These are phyloP conservation scores for Erodium maritimum DNA, from an alignment of 345 rosid species.

Conservation along the genomic window DNA sequence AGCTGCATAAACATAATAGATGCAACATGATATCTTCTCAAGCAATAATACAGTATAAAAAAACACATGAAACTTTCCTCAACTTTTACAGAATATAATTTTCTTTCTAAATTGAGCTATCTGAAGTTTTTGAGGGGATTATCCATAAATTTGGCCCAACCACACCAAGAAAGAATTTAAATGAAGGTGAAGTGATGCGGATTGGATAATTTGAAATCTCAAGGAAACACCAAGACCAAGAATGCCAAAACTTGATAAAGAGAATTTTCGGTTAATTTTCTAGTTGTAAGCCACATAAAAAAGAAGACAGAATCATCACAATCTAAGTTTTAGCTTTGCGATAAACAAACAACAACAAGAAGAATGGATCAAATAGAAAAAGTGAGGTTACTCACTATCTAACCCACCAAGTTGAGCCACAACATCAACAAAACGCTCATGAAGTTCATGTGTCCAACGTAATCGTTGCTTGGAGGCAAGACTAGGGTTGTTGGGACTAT, in stretches of 20 bases:
- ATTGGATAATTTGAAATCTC: not conserved
- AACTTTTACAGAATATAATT: not conserved
- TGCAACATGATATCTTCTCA: not conserved
- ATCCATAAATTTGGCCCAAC: not conserved
- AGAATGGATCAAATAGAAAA: not conserved
- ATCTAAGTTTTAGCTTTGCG: not conserved
- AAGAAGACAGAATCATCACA: not conserved
- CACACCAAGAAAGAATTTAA: not conserved
- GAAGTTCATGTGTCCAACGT: slow-evolving; percentile 99
- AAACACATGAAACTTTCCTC: not conserved
- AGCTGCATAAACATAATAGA: too few species aligned
- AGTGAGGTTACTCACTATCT: slow-evolving; percentile 56
- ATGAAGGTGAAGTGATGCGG: not conserved
- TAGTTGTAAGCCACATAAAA: not conserved
- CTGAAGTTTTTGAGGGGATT: not conserved
- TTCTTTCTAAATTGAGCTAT: not conserved
- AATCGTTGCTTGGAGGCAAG: slow-evolving; percentile 92
- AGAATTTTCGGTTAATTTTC: not conserved
- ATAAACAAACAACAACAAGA: not conserved
- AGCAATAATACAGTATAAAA: not conserved
- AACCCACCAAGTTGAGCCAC: slow-evolving; percentile 99
- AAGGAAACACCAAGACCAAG: not conserved
- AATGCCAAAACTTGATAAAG: not conserved
- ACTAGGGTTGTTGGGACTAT: slow-evolving; percentile 45
- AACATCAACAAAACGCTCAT: slow-evolving; percentile 98